Evolutionary conservation across 1,139 yeast species (phyloP).

Genomic region (Suhomyces taliae): DNA sequence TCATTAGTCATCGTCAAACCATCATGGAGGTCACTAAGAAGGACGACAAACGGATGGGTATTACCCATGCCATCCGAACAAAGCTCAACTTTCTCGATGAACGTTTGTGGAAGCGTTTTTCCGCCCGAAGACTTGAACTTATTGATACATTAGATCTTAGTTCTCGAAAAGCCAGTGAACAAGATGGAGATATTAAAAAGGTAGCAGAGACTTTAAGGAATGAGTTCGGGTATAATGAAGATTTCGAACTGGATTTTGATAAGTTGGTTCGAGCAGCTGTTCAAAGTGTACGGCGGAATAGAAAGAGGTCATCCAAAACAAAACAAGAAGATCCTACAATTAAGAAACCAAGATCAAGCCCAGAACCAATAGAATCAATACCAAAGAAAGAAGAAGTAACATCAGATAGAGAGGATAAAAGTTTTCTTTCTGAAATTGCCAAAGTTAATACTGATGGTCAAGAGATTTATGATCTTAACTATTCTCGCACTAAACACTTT

Average conservation of each 20-base stretch:
- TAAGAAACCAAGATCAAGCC: neutral
- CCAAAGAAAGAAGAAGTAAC: neutral
- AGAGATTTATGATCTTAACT: conserved; percentile 34
- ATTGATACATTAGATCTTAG: conserved; percentile 80
- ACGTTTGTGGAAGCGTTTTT: conserved; percentile 81
- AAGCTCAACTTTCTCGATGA: conserved; percentile 79
- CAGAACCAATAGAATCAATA: neutral
- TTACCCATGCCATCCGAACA: conserved; percentile 75
- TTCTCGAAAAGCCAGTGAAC: conserved; percentile 86
- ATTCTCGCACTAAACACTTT: conserved; percentile 31
- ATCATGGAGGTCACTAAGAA: conserved; percentile 8
- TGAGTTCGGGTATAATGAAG: conserved; percentile 71
- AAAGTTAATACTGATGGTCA: conserved; percentile 35
- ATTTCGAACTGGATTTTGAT: conserved; percentile 71
- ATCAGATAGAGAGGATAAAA: neutral
- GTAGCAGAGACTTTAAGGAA: conserved; percentile 74
- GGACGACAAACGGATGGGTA: conserved; percentile 42
- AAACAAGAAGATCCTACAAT: conserved; percentile 11
- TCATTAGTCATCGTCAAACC: conserved; percentile 8
- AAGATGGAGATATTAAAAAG: conserved; percentile 72
- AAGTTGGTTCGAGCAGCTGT: conserved; percentile 90
- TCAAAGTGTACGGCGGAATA: conserved; percentile 55
- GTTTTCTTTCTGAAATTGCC: conserved; percentile 39
- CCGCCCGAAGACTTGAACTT: conserved; percentile 82
- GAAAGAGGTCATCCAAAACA: conserved; percentile 43